Evolutionary conservation across 2,329 filamentous ascomycete species (phyloP).

Genomic region (Dactylellina drechsleri): DNA sequence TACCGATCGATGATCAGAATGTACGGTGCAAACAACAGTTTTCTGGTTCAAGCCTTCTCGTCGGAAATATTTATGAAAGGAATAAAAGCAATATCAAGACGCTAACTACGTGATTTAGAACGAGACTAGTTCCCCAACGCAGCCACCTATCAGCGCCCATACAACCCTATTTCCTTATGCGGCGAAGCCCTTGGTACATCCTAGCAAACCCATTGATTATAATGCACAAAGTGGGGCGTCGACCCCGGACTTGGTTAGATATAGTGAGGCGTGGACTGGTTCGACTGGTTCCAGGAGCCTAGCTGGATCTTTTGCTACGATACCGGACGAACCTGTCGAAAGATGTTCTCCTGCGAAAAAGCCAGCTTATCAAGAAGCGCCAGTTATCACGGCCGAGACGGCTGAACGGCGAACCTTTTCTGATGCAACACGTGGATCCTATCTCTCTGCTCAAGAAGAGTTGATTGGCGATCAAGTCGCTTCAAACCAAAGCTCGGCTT

Average conservation of each 20-base stretch:
- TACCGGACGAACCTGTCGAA: conserved; percentile 19
- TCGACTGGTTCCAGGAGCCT: conserved; percentile 25
- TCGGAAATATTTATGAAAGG: too few relatives aligned
- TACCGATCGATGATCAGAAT: conserved; percentile 6
- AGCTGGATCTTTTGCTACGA: conserved; percentile 30
- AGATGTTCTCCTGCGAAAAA: conserved; percentile 48
- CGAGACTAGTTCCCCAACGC: too few relatives aligned
- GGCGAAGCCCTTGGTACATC: too few relatives aligned
- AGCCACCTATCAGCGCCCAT: too few relatives aligned
- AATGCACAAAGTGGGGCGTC: conserved; percentile 12
- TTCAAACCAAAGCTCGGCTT: background rate
- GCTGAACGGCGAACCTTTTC: conserved; percentile 42
- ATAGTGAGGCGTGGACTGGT: conserved; percentile 33
- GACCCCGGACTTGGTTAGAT: conserved; percentile 41
- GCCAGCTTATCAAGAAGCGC: conserved; percentile 39
- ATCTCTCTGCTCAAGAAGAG: conserved; percentile 65
- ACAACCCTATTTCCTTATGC: too few relatives aligned
- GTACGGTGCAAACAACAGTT: background rate
- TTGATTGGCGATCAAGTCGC: background rate
- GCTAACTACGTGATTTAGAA: too few relatives aligned
- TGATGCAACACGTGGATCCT: conserved; percentile 58
- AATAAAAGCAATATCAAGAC: too few relatives aligned
- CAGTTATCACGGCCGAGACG: conserved; percentile 23
- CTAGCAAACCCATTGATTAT: too few relatives aligned
- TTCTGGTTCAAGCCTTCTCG: too few relatives aligned